Percentiles rank a stretch among this genome's conserved stretches.
phyloP scores from a whole-genome alignment of 495 filamentous ascomycete species.

The Parmelia sp. region DNA sequence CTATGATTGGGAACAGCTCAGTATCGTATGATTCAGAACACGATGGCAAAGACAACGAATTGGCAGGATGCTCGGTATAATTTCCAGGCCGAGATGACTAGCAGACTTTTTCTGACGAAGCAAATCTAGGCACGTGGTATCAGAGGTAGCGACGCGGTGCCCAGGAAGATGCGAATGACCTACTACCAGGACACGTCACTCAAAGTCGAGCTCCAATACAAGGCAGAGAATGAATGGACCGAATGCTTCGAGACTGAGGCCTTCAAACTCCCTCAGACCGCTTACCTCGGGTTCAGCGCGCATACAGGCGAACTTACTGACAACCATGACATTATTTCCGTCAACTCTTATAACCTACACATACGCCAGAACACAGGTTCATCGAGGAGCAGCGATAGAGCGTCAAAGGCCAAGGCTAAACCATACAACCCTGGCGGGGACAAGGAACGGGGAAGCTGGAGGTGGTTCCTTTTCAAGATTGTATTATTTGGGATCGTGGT shows the following conservation, averaged over 20 bases:
- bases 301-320: constrained; percentile 96
- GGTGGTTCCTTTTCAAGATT: constrained; percentile 86
- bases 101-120: constrained; percentile 9
- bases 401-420: constrained; percentile 31
- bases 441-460: constrained; percentile 64
- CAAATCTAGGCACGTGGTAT: constrained; percentile 70
- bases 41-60: constrained; percentile 88
- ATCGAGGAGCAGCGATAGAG: constrained; percentile 32
- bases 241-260: constrained; percentile 75
- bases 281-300: constrained; percentile 91
- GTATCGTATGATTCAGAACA: constrained; percentile 88
- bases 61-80: constrained; percentile 83
- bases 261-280: constrained; percentile 77
- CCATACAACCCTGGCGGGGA: constrained; percentile 25
- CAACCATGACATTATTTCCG: constrained; percentile 93
- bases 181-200: constrained; percentile 96
- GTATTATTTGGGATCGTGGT: constrained; percentile 65
- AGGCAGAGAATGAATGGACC: constrained; percentile 78
- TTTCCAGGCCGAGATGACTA: background rate
- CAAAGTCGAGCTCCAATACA: constrained; percentile 90
- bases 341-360: constrained; percentile 87
- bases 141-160: constrained; percentile 55
- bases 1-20: constrained; percentile 90
- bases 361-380: constrained; percentile 38
- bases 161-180: constrained; percentile 81